These are phyloP conservation scores for Pezicula radicicola DNA, from an alignment of 2,329 filamentous ascomycete genomes.

Conservation along the genomic window DNA sequence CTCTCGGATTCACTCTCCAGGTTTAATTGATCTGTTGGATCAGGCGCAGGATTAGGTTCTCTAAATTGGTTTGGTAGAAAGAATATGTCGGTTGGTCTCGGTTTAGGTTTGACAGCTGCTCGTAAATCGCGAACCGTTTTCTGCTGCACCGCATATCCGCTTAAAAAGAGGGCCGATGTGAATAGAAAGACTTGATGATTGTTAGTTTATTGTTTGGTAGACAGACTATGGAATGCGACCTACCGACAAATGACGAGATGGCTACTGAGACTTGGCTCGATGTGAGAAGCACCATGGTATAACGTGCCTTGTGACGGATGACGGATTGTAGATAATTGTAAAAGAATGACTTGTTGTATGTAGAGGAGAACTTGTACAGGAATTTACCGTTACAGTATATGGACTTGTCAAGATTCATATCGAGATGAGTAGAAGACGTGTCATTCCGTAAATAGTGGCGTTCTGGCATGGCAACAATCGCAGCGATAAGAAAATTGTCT, in stretches of 20 bases:
- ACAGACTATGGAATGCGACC: conserved; percentile 20
- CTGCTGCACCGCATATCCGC: conserved; percentile 85
- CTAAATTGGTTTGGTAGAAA: conserved; percentile 18
- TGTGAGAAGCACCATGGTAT: conserved; percentile 49
- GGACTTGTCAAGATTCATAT: too few species aligned
- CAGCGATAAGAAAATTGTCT: conserved; percentile 23
- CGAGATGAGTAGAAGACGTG: not conserved
- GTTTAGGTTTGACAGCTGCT: conserved; percentile 53
- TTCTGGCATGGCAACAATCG: conserved; percentile 44
- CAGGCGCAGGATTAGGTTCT: conserved; percentile 4
- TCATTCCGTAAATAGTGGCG: conserved; percentile 1
- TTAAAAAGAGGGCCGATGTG: conserved; percentile 80
- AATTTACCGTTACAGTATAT: not conserved
- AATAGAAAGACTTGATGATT: conserved; percentile 64
- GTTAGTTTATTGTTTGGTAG: conserved; percentile 11
- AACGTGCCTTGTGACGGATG: not conserved
- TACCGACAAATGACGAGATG: conserved; percentile 62
- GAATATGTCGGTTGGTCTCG: conserved; percentile 12
- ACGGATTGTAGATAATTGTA: not conserved
- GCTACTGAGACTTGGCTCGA: conserved; percentile 69
- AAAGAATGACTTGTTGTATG: not conserved
- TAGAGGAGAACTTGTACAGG: not conserved
- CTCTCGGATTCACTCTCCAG: too few species aligned
- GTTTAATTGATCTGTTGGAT: too few species aligned
- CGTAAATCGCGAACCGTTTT: conserved; percentile 78